Conservation (phyloP, 1,284 basidiomycete species). For the Moniliella sp. region DNA sequence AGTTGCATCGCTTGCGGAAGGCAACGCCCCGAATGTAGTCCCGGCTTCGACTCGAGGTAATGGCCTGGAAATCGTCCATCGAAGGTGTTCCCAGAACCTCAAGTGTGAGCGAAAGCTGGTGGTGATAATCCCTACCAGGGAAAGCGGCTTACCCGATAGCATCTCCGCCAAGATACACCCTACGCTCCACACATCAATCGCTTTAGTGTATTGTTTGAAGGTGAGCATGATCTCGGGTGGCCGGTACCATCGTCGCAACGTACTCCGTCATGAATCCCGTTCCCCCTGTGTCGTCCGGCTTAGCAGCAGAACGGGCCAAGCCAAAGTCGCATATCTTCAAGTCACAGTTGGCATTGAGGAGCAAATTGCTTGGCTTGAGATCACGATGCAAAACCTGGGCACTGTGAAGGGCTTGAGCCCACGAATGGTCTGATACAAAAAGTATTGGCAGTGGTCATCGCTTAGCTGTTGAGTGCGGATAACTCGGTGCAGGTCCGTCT, state of each 20-base stretch:
- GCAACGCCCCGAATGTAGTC: conserved; percentile 82
- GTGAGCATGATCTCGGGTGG: conserved; percentile 21
- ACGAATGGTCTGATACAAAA: conserved; percentile 52
- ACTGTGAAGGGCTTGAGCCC: conserved; percentile 31
- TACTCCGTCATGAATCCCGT: conserved; percentile 33
- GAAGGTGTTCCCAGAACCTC: conserved; percentile 43
- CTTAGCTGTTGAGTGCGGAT: conserved; percentile 27
- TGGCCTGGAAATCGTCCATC: conserved; percentile 45
- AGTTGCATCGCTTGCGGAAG: conserved; percentile 64
- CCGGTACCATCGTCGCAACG: conserved; percentile 22
- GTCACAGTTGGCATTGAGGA: conserved; percentile 30
- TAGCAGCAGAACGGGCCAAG: conserved; percentile 25
- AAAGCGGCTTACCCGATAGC: conserved; percentile 66
- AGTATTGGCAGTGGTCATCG: conserved; percentile 77
- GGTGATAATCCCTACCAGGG: conserved; percentile 43
- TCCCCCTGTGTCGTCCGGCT: conserved; percentile 26
- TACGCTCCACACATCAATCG: conserved; percentile 52
- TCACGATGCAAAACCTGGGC: conserved; percentile 31
- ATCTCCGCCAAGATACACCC: conserved; percentile 83
- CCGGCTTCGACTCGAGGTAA: conserved; percentile 56
- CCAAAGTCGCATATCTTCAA: conserved; percentile 34
- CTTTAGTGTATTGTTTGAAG: conserved; percentile 19
- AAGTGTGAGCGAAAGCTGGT: conserved; percentile 42
- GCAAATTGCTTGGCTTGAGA: conserved; percentile 26
- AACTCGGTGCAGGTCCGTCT: conserved; percentile 31